These are phyloP conservation scores for Trichoderma gracile DNA, from an alignment of 2,329 filamentous ascomycete species.

Conservation along the genomic window DNA sequence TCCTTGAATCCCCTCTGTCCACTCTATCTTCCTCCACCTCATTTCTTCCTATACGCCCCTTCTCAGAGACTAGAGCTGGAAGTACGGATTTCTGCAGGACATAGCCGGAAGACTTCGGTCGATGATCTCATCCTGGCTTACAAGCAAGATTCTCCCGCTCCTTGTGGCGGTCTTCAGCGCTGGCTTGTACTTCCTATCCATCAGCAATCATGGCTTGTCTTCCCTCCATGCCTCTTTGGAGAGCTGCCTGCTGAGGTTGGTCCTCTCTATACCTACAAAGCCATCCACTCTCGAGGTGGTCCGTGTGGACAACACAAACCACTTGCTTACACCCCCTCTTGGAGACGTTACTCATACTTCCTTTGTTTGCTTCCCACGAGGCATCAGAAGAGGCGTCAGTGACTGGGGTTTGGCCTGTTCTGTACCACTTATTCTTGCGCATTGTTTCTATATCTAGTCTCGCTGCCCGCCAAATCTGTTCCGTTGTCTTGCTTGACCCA, in stretches of 20 bases:
- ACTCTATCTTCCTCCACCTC: too few species aligned
- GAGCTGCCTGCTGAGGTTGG: slow-evolving; percentile 19
- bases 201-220: background rate
- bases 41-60: too few species aligned
- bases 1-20: background rate
- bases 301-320: background rate
- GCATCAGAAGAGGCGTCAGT: background rate
- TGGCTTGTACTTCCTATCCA: slow-evolving; percentile 9
- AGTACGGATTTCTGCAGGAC: background rate
- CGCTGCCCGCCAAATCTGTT: background rate
- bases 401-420: background rate
- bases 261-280: background rate
- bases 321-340: background rate
- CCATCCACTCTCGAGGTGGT: background rate
- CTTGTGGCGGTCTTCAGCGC: slow-evolving; percentile 3
- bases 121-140: slow-evolving; percentile 11
- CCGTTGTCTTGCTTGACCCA: background rate
- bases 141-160: background rate
- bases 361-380: background rate
- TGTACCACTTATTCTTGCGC: background rate
- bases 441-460: background rate
- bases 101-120: background rate
- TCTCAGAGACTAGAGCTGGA: background rate
- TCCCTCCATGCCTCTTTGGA: background rate
- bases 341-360: background rate